These are phyloP conservation scores for Dioscorea alata DNA, from an alignment of 106 monocot genomes.

Conservation along the genomic window DNA sequence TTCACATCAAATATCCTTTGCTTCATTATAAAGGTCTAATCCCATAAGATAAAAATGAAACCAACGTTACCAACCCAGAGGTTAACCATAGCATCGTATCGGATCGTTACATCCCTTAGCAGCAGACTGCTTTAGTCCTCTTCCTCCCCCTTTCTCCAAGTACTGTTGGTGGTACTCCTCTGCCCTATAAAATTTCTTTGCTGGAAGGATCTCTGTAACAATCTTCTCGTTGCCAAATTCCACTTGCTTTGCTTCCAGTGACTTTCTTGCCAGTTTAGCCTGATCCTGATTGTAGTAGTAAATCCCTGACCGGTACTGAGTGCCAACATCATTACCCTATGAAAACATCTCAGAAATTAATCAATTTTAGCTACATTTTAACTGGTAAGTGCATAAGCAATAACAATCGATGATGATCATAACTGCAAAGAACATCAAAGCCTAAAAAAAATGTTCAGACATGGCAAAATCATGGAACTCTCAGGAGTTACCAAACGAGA, in stretches of 20 bases:
- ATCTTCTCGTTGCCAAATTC: constrained; percentile 28
- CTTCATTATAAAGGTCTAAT: no score
- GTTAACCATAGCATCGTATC: constrained; percentile 73
- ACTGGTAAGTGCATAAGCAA: background rate
- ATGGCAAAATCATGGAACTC: no score
- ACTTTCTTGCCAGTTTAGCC: constrained; percentile 39
- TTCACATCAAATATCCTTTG: no score
- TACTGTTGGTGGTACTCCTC: constrained; percentile 94
- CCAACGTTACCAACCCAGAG: background rate
- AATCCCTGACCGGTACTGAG: constrained; percentile 79
- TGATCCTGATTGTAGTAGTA: constrained; percentile 70
- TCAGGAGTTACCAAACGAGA: no score
- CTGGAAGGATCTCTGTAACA: constrained; percentile 79
- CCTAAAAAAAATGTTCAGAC: no score
- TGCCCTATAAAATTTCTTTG: constrained; percentile 66
- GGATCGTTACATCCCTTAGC: constrained; percentile 74
- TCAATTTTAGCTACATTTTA: no score
- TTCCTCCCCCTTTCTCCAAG: constrained; percentile 57
- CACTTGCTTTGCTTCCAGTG: constrained; percentile 44
- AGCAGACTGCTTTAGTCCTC: constrained; percentile 51
- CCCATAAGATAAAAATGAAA: no score
- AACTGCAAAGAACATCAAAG: no score
- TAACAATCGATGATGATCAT: no score
- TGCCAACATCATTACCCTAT: constrained; percentile 76
- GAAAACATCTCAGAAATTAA: no score